Percentiles rank a stretch among this genome's conserved stretches.
Evolutionary conservation across 192 early-diverging fungal genomes (phyloP).

Genomic region (Linnemannia hyalina): DNA sequence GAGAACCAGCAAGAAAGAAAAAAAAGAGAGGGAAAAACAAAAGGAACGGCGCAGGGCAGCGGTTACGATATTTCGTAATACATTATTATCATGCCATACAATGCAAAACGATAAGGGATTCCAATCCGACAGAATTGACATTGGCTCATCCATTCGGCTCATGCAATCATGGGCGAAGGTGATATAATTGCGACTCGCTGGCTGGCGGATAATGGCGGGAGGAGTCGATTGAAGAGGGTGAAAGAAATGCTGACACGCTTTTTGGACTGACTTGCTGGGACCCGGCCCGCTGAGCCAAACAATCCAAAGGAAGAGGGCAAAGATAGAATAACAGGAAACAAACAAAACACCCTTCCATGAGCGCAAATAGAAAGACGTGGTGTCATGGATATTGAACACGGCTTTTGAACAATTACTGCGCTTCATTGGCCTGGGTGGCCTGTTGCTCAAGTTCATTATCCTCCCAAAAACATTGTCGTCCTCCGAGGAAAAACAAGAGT

Average conservation of each 20-base stretch:
- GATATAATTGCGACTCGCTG: background rate
- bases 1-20: background rate
- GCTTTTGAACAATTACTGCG: background rate
- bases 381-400: background rate
- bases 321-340: background rate
- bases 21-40: background rate
- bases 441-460: background rate
- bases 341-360: background rate
- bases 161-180: conserved; percentile 3
- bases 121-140: background rate
- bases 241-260: background rate
- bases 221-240: background rate
- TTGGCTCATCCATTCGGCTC: background rate
- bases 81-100: background rate
- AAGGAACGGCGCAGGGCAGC: background rate
- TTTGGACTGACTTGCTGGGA: no score
- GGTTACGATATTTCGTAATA: background rate
- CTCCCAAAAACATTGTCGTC: background rate
- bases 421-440: background rate
- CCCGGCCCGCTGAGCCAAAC: background rate
- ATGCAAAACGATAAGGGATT: background rate
- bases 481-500: background rate
- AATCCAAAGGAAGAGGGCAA: background rate
- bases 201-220: background rate
- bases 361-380: background rate